Evolutionary conservation across 1,284 basidiomycete species (phyloP).

Genomic region (Boletus mariae): DNA sequence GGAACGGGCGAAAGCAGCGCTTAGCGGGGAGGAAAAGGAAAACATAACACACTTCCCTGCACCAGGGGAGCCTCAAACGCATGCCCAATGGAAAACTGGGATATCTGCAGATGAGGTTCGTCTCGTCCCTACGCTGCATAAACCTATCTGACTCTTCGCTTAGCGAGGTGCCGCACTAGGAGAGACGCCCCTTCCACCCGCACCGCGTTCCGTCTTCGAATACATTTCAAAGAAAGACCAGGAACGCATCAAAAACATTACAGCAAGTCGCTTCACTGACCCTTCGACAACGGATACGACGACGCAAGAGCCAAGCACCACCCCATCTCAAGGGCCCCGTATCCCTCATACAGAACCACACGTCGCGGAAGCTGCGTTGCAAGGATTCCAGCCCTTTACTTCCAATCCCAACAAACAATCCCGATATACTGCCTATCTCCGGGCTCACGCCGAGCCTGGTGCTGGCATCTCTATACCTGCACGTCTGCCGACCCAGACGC

Average conservation of each 20-base stretch:
- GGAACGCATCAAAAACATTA: conserved; percentile 74
- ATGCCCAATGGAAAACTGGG: conserved; percentile 50
- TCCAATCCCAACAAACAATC: conserved; percentile 77
- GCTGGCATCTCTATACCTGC: conserved; percentile 42
- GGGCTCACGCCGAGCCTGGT: conserved; percentile 57
- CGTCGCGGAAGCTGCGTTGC: conserved; percentile 82
- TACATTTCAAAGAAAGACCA: conserved; percentile 89
- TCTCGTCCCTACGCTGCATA: background rate
- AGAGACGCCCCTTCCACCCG: conserved; percentile 68
- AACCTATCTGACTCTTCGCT: conserved; percentile 1
- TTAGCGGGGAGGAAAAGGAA: conserved; percentile 38
- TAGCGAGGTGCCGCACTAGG: conserved; percentile 83
- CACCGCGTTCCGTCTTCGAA: conserved; percentile 83
- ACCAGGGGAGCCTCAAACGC: conserved; percentile 30
- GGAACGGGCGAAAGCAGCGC: conserved; percentile 52
- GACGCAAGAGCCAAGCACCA: conserved; percentile 18
- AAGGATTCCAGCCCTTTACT: conserved; percentile 88
- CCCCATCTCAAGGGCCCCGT: conserved; percentile 35
- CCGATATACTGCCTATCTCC: conserved; percentile 82
- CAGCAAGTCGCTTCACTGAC: conserved; percentile 34
- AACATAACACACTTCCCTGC: conserved; percentile 26
- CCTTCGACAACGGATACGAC: conserved; percentile 23
- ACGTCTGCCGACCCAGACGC: conserved; percentile 50
- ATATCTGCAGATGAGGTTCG: conserved; percentile 71
- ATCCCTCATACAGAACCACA: conserved; percentile 70